Base-by-base conservation (phyloP, 2,329 filamentous ascomycete species). In the Microascus cirrosus region DNA sequence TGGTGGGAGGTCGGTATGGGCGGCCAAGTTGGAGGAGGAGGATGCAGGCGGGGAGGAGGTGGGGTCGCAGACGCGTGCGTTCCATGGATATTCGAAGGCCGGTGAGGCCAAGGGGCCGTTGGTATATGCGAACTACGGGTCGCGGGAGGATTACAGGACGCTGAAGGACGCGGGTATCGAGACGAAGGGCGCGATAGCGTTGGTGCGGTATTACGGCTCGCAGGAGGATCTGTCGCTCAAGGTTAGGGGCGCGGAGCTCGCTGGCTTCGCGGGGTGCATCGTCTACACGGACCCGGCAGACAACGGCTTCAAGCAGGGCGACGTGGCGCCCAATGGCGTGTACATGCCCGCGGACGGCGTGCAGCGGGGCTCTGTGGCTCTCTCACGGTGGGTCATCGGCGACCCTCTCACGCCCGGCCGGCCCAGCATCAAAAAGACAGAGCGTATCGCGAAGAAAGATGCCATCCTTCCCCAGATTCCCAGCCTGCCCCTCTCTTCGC, bases 401-500 rank as follows among this genome's bases (percentile, higher is more conserved):
- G 94, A 99, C 70, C 87, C 92, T n/a, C 78, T 97, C 52, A 95
- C 90, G 0, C 94, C 94, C 2, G 92, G 92, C 4, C 92, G 85
- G 78, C 85, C 89, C 59, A 91, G 87, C 70, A 84, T 80, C 53
- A 77, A 82, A 63, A 81, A 82, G 7, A 73, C 81, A 50, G 81
- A 85, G 51, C 82, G 90, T 55, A 77, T 94, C 65, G 77, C 82
- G 55, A 81, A 84, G 22, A 82, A 87, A 24, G 81, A 93, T 55
- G 74, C 81, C 1, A 92, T 85, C 0, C 76, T 99, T 15, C 82
- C 85, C 25, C 82, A 86, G 56, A 97, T 97, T 52, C 94, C 94
- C 0, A 96, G 91, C 69, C 73, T 99, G 54, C 94, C 94, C 1
- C 76, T 99, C 22, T 82, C 93, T 6, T 96, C 90, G 90, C 82